These are phyloP conservation scores for Ilyonectria robusta DNA, from an alignment of 2,329 filamentous ascomycete species.

Conservation along the genomic window DNA sequence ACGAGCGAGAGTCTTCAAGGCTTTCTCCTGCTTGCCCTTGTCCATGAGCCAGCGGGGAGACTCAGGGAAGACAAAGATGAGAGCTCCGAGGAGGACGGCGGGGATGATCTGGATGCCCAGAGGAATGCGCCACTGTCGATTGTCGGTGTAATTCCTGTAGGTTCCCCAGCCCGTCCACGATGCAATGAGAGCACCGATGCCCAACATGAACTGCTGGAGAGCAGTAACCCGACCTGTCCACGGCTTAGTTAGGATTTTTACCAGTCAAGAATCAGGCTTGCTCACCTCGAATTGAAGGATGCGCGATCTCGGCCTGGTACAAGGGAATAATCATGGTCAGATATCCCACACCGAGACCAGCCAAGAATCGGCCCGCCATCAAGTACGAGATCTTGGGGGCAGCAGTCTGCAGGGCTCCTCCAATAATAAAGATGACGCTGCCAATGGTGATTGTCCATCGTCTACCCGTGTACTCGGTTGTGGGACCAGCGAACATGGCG, in stretches of 20 bases:
- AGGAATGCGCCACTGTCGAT: constrained; percentile 51
- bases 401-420: constrained; percentile 80
- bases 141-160: constrained; percentile 47
- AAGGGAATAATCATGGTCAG: constrained; percentile 63
- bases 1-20: constrained; percentile 74
- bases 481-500: constrained; percentile 20
- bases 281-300: constrained; percentile 81
- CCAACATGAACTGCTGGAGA: constrained; percentile 86
- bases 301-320: constrained; percentile 84
- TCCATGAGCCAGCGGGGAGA: constrained; percentile 83
- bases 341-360: constrained; percentile 70
- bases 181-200: constrained; percentile 79
- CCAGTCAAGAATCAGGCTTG: not conserved
- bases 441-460: constrained; percentile 79
- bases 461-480: constrained; percentile 72
- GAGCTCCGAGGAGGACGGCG: constrained; percentile 71
- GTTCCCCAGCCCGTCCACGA: constrained; percentile 77
- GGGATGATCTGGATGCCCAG: constrained; percentile 79
- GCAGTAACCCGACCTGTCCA: constrained; percentile 67
- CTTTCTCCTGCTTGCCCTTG: constrained; percentile 73
- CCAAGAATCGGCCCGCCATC: constrained; percentile 78
- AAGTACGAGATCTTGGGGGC: constrained; percentile 72
- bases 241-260: no score
- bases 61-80: constrained; percentile 80
- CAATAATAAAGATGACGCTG: constrained; percentile 77